Evolutionary conservation across 257 asterid genomes (phyloP).

Genomic region (Salvia rosmarinus): DNA sequence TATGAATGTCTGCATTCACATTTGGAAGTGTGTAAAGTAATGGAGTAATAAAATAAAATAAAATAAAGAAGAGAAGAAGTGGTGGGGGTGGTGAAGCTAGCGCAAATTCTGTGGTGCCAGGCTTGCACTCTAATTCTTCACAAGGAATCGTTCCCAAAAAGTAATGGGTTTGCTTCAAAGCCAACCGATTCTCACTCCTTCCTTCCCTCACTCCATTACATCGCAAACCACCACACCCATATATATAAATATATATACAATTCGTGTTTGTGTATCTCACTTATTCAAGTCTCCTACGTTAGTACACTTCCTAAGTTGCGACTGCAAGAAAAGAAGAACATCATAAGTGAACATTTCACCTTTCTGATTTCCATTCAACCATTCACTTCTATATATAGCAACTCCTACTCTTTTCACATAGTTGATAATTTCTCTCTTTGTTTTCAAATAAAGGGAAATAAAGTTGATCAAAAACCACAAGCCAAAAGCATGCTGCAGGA

Average conservation of each 20-base stretch:
- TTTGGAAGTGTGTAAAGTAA: slow-evolving; percentile 21
- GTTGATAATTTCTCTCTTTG: slow-evolving; percentile 23
- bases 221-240: slow-evolving; percentile 4
- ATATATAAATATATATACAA: background rate
- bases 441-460: too few relatives aligned
- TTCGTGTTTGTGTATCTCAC: slow-evolving; percentile 35
- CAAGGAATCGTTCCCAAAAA: slow-evolving; percentile 73
- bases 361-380: slow-evolving; percentile 4
- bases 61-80: slow-evolving; percentile 30
- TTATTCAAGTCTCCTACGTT: slow-evolving; percentile 45
- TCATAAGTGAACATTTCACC: slow-evolving; percentile 36
- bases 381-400: slow-evolving; percentile 34
- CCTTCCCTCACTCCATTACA: slow-evolving; percentile 8
- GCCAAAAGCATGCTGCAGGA: slow-evolving; percentile 47
- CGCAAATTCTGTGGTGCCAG: slow-evolving; percentile 85
- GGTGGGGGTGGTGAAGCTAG: slow-evolving; percentile 55
- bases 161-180: slow-evolving; percentile 89
- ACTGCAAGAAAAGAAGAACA: slow-evolving; percentile 43
- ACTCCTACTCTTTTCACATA: slow-evolving; percentile 12
- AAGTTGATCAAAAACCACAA: background rate
- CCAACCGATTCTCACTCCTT: slow-evolving; percentile 77
- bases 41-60: slow-evolving; percentile 17
- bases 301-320: slow-evolving; percentile 33
- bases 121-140: slow-evolving; percentile 93
- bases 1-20: background rate